Evolutionary conservation across 116 monocot genomes (phyloP), one percentile per base, ranked within the genome.

Genomic region (Zostera marina): DNA sequence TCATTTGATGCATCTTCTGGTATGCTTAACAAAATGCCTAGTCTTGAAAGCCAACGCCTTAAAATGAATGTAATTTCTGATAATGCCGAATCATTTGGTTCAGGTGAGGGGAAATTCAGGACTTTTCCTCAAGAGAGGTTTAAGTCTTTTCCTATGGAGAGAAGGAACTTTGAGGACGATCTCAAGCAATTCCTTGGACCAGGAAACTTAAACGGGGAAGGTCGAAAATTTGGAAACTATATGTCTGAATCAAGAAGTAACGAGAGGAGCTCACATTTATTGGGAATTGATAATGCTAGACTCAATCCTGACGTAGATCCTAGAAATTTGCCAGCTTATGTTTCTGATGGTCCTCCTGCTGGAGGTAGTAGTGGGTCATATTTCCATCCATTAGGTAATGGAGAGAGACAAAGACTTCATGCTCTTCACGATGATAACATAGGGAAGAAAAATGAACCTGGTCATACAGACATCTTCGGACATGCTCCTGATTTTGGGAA

Each of bases 101-200:
- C 73, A 53, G 9, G 47, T n/a, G 74, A 64, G 7, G 81, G 75
- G 51, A 75, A 70, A 63, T 81, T 81, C 63, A 68, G 54, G 59
- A 64, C 65, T 5, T 72, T 81, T 4, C 66, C 57, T 54, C 76
- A 80, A 43, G 73, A 80, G 13, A 66, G 73, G 23, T 67, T 66
- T 42, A 48, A 51, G n/a, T 48, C 62, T 10, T 70, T 63, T 64
- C 53, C 56, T 11, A 20, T 63, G 19, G 69, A 79, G 53, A 62
- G 53, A 32, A 75, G 73, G 54, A 71, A 79, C 6, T 74, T 84
- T 68, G 75, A 83, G 44, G 90, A 90, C 48, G 84, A 79, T 70
- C 22, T 79, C 15, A 90, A 90, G 48, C 78, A 74, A 56, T 81
- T 90, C 53, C 76, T 81, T 6, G 47, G 81, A 66, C 68, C 80